phyloP scores from a whole-genome alignment of 78 protist species.

The Abeoforma whisleri region DNA sequence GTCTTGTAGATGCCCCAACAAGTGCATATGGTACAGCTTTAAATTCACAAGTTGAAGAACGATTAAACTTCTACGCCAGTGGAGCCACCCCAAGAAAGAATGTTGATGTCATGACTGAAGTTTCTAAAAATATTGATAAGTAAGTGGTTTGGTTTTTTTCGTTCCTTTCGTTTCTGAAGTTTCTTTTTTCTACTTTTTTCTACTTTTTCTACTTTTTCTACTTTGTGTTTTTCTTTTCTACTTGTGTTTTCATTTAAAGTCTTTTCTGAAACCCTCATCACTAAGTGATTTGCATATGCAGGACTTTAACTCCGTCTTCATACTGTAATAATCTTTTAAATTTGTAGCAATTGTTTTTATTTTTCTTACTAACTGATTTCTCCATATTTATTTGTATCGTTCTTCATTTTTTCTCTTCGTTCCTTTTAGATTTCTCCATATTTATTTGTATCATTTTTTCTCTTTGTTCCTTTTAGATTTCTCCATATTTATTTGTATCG shows the following conservation, averaged over 20 bases:
- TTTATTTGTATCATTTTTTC: no score
- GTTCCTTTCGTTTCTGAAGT: not conserved
- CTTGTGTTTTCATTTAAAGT: not conserved
- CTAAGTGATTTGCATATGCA: not conserved
- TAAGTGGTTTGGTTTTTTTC: not conserved
- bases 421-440: no score
- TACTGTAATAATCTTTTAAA: no score
- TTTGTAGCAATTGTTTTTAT: no score
- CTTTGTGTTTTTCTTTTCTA: not conserved
- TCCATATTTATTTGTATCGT: no score
- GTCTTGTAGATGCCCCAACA: conserved; percentile 55
- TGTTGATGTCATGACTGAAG: conserved; percentile 25
- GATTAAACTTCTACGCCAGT: conserved; percentile 43
- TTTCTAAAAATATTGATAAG: not conserved
- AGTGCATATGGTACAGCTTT: conserved; percentile 76
- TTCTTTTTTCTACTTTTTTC: not conserved
- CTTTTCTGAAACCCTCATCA: conserved; percentile 4
- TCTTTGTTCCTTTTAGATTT: no score
- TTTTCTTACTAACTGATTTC: no score
- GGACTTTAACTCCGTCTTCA: no score
- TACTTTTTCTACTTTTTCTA: not conserved
- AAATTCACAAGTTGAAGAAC: conserved; percentile 58
- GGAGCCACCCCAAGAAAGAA: conserved; percentile 46
- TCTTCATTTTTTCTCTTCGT: no score
- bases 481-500: no score